These are phyloP conservation scores for Barnettozyma salicaria DNA, from an alignment of 805 yeast genomes.

Conservation along the genomic window DNA sequence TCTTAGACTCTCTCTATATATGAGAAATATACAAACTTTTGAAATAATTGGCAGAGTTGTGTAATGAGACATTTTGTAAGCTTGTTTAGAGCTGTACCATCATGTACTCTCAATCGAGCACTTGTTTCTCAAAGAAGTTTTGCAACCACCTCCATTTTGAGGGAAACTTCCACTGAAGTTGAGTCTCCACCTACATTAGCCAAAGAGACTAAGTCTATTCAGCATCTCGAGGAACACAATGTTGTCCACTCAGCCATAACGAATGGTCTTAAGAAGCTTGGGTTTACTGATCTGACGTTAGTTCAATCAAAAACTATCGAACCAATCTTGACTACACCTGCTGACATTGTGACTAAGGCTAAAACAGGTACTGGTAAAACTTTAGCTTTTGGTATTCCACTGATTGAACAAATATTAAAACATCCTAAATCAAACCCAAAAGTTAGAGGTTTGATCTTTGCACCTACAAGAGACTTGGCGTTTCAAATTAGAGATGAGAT, in stretches of 20 bases:
- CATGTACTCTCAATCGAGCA: not conserved
- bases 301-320: conserved; percentile 62
- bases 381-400: conserved; percentile 79
- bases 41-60: not conserved
- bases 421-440: conserved; percentile 26
- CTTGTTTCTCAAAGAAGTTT: conserved; percentile 2
- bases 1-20: too few species aligned
- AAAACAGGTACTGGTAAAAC: conserved; percentile 97
- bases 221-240: conserved; percentile 25
- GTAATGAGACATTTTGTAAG: conserved; percentile 2
- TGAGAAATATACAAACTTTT: too few species aligned
- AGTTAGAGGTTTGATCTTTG: conserved; percentile 61
- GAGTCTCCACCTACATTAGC: not conserved
- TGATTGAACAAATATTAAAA: conserved; percentile 51
- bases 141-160: not conserved
- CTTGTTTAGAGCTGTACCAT: not conserved
- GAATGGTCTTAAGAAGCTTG: conserved; percentile 36
- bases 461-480: conserved; percentile 92
- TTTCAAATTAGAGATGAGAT: conserved; percentile 70
- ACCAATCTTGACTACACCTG: conserved; percentile 46
- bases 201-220: conserved; percentile 14
- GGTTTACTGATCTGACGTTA: conserved; percentile 52
- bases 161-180: conserved; percentile 2
- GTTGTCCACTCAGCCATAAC: conserved; percentile 26
- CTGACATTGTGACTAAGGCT: conserved; percentile 79